Conservation (phyloP, 352 stramenopile species). For the Phytopythium boreale region DNA sequence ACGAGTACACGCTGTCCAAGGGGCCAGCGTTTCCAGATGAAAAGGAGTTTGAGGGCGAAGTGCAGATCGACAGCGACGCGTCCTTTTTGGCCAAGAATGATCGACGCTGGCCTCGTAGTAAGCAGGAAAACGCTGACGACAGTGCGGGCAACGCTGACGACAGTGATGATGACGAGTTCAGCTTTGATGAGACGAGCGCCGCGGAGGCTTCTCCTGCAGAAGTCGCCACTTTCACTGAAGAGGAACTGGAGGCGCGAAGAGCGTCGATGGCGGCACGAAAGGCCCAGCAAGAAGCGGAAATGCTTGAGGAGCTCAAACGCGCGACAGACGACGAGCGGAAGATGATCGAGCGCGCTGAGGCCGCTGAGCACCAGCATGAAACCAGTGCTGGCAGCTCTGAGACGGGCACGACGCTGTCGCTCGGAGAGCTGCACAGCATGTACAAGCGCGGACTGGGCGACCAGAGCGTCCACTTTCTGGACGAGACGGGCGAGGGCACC, state of each 20-base stretch:
- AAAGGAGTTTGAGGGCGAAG: slow-evolving; percentile 40
- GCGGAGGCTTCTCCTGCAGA: neutral
- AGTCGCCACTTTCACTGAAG: slow-evolving; percentile 10
- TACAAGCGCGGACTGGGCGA: slow-evolving; percentile 81
- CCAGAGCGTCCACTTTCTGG: slow-evolving; percentile 55
- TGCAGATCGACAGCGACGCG: slow-evolving; percentile 27
- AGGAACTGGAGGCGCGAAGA: slow-evolving; percentile 16
- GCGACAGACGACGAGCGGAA: slow-evolving; percentile 38
- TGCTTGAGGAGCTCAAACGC: slow-evolving; percentile 42
- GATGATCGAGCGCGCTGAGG: slow-evolving; percentile 13
- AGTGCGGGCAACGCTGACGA: neutral
- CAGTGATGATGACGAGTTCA: slow-evolving; percentile 41
- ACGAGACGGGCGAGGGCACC: slow-evolving; percentile 13
- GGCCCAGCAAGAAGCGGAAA: slow-evolving; percentile 28
- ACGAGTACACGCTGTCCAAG: slow-evolving; percentile 31
- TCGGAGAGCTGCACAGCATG: slow-evolving; percentile 73
- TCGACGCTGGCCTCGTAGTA: neutral
- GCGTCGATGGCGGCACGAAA: slow-evolving; percentile 23
- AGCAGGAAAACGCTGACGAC: neutral
- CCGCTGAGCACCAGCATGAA: neutral
- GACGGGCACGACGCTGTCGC: slow-evolving; percentile 24
- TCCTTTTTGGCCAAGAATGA: slow-evolving; percentile 23
- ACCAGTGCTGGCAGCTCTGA: neutral
- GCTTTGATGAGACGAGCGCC: slow-evolving; percentile 12
- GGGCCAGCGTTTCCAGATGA: slow-evolving; percentile 46